A percentile compares a stretch with the other conserved stretches of the same genome.
Conservation (phyloP, 306 rosid species). For the Quillaja saponaria region DNA sequence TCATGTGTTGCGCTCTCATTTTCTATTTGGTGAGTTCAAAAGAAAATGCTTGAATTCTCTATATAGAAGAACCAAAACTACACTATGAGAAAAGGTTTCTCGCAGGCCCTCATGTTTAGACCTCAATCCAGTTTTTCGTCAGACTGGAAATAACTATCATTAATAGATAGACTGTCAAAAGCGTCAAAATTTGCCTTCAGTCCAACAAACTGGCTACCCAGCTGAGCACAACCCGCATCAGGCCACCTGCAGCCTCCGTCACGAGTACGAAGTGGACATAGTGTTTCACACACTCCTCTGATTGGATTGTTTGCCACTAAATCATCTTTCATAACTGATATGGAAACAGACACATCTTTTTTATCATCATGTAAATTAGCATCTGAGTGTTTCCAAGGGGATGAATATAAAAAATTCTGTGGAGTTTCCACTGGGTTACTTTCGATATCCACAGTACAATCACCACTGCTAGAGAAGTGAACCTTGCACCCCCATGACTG, state of each 20-base stretch:
- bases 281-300: conserved; percentile 61
- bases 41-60: conserved; percentile 23
- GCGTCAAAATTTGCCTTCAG: conserved; percentile 93
- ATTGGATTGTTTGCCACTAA: conserved; percentile 38
- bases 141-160: conserved; percentile 76
- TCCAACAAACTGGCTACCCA: conserved; percentile 83
- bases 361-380: conserved; percentile 38
- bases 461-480: conserved; percentile 67
- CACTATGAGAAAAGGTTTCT: conserved; percentile 9
- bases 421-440: conserved; percentile 45
- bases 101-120: conserved; percentile 4
- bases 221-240: conserved; percentile 79
- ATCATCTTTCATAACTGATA: conserved; percentile 44
- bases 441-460: conserved; percentile 68
- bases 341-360: conserved; percentile 52
- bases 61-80: conserved; percentile 31
- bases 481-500: conserved; percentile 87
- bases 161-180: conserved; percentile 71
- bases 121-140: conserved; percentile 37
- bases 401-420: conserved; percentile 32
- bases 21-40: conserved; percentile 17
- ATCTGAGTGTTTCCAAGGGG: conserved; percentile 47
- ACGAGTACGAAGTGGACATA: conserved; percentile 69
- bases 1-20: conserved; percentile 21
- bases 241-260: conserved; percentile 95